Evolutionary conservation across 1,284 basidiomycete species (phyloP).

Genomic region (Testicularia cyperi): DNA sequence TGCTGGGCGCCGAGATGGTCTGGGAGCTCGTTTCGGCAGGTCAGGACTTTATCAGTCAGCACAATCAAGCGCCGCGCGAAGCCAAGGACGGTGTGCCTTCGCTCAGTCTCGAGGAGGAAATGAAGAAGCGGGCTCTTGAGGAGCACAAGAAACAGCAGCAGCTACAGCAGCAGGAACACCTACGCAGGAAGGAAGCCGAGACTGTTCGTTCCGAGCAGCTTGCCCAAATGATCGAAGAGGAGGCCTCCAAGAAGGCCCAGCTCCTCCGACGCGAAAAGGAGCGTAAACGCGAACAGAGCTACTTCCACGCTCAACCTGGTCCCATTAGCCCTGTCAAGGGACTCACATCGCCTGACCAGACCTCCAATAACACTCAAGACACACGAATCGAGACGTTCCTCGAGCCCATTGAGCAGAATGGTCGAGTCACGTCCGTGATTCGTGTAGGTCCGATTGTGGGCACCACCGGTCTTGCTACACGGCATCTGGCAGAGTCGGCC

Average conservation of each 20-base stretch:
- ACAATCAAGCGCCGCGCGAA: slow-evolving; percentile 32
- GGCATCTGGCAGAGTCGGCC: slow-evolving; percentile 33
- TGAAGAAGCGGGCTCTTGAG: slow-evolving; percentile 45
- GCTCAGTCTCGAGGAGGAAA: slow-evolving; percentile 55
- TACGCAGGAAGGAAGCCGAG: slow-evolving; percentile 25
- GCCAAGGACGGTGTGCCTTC: slow-evolving; percentile 30
- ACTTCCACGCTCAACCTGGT: slow-evolving; percentile 11
- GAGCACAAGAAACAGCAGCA: slow-evolving; percentile 35
- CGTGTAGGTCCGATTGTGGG: slow-evolving; percentile 47
- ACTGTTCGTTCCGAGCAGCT: slow-evolving; percentile 44
- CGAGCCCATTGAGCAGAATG: slow-evolving; percentile 44
- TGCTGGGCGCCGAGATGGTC: slow-evolving; percentile 59
- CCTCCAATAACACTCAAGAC: slow-evolving; percentile 1
- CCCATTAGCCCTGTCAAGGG: slow-evolving; percentile 15
- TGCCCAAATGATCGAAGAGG: slow-evolving; percentile 43
- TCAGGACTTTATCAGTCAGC: slow-evolving; percentile 50
- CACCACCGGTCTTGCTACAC: slow-evolving; percentile 21
- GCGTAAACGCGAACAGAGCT: slow-evolving; percentile 28
- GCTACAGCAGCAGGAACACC: slow-evolving; percentile 22
- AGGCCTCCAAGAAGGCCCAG: slow-evolving; percentile 41
- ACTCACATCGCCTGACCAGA: slow-evolving; percentile 1
- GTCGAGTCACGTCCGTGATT: slow-evolving; percentile 23
- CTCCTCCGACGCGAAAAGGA: slow-evolving; percentile 41
- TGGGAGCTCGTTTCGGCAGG: slow-evolving; percentile 56
- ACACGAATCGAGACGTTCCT: slow-evolving; percentile 42